Evolutionary conservation across 192 early-diverging fungal genomes (phyloP).

Genomic region (Backusella psychrophila): DNA sequence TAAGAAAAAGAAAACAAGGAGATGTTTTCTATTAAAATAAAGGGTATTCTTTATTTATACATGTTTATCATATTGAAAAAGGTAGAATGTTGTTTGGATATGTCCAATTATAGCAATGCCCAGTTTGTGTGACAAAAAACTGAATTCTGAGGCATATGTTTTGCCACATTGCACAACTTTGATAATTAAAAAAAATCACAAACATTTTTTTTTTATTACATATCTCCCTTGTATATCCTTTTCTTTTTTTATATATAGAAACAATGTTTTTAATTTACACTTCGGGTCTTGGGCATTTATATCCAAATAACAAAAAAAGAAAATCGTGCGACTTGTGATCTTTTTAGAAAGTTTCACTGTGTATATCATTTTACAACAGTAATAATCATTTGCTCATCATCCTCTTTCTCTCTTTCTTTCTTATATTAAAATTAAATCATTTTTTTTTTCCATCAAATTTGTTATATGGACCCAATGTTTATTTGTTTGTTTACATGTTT

Average conservation of each 20-base stretch:
- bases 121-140: not conserved
- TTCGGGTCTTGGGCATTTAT: not conserved
- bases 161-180: not conserved
- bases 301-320: not conserved
- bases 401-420: not conserved
- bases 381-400: not conserved
- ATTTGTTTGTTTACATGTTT: not conserved
- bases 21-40: not conserved
- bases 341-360: not conserved
- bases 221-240: not conserved
- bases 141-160: not conserved
- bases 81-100: not conserved
- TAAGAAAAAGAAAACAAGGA: not conserved
- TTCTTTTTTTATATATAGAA: not conserved
- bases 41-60: not conserved
- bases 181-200: not conserved
- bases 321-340: not conserved
- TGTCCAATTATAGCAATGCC: not conserved
- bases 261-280: not conserved
- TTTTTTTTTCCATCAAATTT: not conserved
- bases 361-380: not conserved
- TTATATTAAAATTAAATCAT: not conserved
- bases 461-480: not conserved
- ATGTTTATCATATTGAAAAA: constrained; percentile 6
- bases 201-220: not conserved